These are phyloP conservation scores for Paralagenidium karlingii DNA, from an alignment of 352 stramenopile species.

Conservation along the genomic window DNA sequence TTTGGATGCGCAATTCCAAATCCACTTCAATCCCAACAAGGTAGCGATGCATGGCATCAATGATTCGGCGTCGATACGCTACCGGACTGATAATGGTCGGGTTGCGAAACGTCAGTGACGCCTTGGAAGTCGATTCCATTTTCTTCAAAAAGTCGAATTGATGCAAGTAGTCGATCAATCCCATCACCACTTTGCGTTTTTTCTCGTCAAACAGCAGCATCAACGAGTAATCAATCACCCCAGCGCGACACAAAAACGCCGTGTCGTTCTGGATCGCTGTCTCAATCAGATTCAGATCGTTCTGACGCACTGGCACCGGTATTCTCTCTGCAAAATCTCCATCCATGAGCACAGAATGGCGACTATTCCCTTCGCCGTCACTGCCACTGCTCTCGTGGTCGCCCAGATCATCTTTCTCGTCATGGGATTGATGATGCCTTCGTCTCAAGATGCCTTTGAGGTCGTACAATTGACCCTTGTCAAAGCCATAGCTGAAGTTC, in stretches of 20 bases:
- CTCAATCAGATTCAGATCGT: conserved; percentile 46
- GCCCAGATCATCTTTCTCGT: conserved; percentile 16
- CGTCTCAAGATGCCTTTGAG: conserved; percentile 75
- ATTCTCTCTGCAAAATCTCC: conserved; percentile 72
- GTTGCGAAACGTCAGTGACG: conserved; percentile 67
- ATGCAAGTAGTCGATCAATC: conserved; percentile 79
- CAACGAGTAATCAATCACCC: conserved; percentile 81
- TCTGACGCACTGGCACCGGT: conserved; percentile 54
- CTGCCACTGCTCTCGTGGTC: neutral
- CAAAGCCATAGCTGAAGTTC: conserved; percentile 72
- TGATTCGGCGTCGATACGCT: conserved; percentile 65
- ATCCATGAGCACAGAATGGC: conserved; percentile 59
- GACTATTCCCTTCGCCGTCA: neutral
- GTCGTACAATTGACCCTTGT: conserved; percentile 72
- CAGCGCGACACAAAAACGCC: conserved; percentile 48
- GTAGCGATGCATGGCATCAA: conserved; percentile 75
- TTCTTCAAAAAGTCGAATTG: conserved; percentile 85
- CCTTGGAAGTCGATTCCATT: conserved; percentile 83
- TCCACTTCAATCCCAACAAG: conserved; percentile 72
- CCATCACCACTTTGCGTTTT: conserved; percentile 53
- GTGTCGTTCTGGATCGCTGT: conserved; percentile 68
- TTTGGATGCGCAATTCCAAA: neutral
- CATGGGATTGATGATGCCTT: conserved; percentile 33
- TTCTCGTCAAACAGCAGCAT: conserved; percentile 75
- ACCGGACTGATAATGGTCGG: conserved; percentile 75